A percentile compares a stretch with the other conserved stretches of the same genome.
Conservation (phyloP, 1,139 yeast species). For the Pichia sp. region DNA sequence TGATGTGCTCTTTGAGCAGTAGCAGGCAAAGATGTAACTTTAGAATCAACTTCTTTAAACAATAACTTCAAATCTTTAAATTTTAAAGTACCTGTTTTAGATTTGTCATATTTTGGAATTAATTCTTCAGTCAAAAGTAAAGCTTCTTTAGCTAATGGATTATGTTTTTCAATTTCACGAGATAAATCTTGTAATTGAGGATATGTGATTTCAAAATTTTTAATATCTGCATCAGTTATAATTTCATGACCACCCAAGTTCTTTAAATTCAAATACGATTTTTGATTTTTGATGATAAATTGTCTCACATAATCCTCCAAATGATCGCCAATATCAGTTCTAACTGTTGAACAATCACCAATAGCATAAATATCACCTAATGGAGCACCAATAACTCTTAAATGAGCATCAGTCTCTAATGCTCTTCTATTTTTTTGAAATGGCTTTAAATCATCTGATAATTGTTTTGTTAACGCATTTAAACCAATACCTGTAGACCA, state of each 20-base stretch:
- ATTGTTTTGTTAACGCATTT: constrained; percentile 47
- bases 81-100: constrained; percentile 40
- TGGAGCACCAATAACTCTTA: constrained; percentile 57
- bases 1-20: constrained; percentile 66
- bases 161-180: constrained; percentile 39
- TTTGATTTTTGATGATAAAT: constrained; percentile 32
- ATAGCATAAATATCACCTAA: constrained; percentile 59
- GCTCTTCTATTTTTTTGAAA: constrained; percentile 53
- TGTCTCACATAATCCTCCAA: constrained; percentile 41
- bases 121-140: constrained; percentile 43
- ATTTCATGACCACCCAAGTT: constrained; percentile 24
- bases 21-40: constrained; percentile 59
- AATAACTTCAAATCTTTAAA: constrained; percentile 43
- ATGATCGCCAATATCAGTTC: constrained; percentile 50
- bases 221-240: constrained; percentile 38
- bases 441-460: constrained; percentile 37
- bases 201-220: constrained; percentile 38
- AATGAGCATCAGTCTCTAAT: constrained; percentile 60
- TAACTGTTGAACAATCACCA: constrained; percentile 61
- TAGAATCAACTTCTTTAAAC: constrained; percentile 48
- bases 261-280: constrained; percentile 20
- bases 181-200: constrained; percentile 43
- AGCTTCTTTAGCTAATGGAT: constrained; percentile 56
- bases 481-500: constrained; percentile 70
- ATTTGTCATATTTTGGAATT: constrained; percentile 44